These are phyloP conservation scores for Serendipita indica DNA, from an alignment of 768 basidiomycete genomes.

Conservation along the genomic window DNA sequence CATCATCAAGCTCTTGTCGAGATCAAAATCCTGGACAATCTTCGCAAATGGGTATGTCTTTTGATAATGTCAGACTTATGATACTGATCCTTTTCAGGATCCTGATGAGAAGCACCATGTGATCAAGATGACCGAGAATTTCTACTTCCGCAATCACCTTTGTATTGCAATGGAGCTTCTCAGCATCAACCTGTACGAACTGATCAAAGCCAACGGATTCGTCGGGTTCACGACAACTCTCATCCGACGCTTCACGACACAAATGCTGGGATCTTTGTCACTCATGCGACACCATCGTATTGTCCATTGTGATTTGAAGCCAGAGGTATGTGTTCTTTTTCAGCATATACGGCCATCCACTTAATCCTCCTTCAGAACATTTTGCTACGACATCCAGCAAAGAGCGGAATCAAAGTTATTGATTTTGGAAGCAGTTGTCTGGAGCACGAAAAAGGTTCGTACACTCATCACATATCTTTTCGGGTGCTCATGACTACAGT, in stretches of 20 bases:
- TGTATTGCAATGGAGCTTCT: conserved; percentile 97
- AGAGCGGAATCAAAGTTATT: conserved; percentile 95
- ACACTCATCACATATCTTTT: background rate
- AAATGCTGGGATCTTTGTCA: conserved; percentile 83
- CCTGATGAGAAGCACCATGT: conserved; percentile 93
- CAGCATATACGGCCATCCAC: background rate
- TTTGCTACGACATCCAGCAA: conserved; percentile 81
- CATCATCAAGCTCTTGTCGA: conserved; percentile 98
- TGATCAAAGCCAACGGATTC: conserved; percentile 98
- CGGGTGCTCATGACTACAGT: conserved; percentile 33
- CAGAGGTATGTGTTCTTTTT: conserved; percentile 50
- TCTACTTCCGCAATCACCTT: conserved; percentile 93
- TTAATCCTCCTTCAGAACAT: conserved; percentile 54
- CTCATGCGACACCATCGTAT: conserved; percentile 95
- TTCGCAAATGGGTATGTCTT: conserved; percentile 77
- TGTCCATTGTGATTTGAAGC: conserved; percentile 97
- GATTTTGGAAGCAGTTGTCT: conserved; percentile 98
- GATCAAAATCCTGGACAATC: conserved; percentile 92
- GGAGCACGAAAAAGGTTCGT: conserved; percentile 82
- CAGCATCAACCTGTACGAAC: conserved; percentile 96
- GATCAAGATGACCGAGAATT: conserved; percentile 95
- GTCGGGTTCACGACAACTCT: conserved; percentile 93
- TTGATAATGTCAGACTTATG: conserved; percentile 4
- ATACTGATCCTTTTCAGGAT: conserved; percentile 42
- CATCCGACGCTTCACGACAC: conserved; percentile 89